Base-by-base conservation (phyloP, 164 flowering plant genomes). In the Macadamia tetraphylla region DNA sequence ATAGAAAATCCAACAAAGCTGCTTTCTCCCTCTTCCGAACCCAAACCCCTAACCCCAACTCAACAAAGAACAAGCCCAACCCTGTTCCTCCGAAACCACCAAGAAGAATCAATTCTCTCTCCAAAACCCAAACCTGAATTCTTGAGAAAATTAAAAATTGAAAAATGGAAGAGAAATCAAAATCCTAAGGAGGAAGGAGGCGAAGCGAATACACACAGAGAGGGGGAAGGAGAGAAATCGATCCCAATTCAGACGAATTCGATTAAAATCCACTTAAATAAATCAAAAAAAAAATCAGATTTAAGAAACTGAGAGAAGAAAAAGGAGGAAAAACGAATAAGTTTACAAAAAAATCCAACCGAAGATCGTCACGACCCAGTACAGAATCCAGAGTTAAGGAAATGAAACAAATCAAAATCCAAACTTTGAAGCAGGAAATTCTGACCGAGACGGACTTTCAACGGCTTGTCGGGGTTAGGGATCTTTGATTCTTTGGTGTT, bases 381-480 rank as follows among this genome's bases (percentile, higher is more conserved):
- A 77, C 75, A 71, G 77, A 73, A 71, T 65, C 72, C 66, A 69
- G 57, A 73, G 73, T 62, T 52, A 56, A 43, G 32, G 8, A 15
- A 23, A 71, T 15, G 30, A 48, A 59, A 29, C 18, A 2, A 63
- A 63, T 63, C 52, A 23, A 63, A 43, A 18, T 42, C 23, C 53
- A 43, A 63, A 18, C 15, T 35, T 63, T 44, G 51, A 42, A 17
- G 52, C 51, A 63, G 30, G 65, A 44, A 23, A 63, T 3, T 63
- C 31, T 63, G 65, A 15, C 53, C 30, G 31, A 51, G 13, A 65
- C 31, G 17, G 42, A 23, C 61, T 32, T 62, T n/a, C 65, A 44
- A 43, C 65, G 31, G 53, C 32, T 52, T 63, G 23, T 23, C 15
- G 31, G 48, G 51, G 15, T 8, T 1, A 0, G 14, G 15, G 44